Conservation (phyloP, 768 basidiomycete species). For the Lentinula boryana region DNA sequence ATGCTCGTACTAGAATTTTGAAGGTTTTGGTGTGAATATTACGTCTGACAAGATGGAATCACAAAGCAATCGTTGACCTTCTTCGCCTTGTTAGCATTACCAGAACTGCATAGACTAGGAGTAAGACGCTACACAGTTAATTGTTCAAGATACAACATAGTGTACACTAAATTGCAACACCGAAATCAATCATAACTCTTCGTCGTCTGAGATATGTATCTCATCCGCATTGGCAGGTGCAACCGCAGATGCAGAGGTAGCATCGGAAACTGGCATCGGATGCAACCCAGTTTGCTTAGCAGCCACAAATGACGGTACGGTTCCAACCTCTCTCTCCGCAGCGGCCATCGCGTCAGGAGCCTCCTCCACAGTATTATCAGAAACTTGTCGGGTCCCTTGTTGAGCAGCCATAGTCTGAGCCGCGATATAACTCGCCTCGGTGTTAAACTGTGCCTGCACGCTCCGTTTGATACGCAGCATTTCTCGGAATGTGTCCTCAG, state of each 20-base stretch:
- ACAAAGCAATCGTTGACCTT: too few relatives aligned
- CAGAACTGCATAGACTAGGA: too few relatives aligned
- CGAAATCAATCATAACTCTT: conserved; percentile 42
- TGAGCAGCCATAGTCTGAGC: conserved; percentile 80
- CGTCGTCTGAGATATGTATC: conserved; percentile 85
- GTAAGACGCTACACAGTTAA: too few relatives aligned
- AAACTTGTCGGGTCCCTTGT: conserved; percentile 44
- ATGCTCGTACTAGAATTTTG: too few relatives aligned
- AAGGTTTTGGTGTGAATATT: too few relatives aligned
- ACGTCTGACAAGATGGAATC: too few relatives aligned
- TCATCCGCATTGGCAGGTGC: conserved; percentile 63
- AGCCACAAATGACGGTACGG: conserved; percentile 67
- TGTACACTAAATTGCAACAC: conserved; percentile 11
- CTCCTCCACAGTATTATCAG: conserved; percentile 34
- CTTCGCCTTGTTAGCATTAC: too few relatives aligned
- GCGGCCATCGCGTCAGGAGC: conserved; percentile 82
- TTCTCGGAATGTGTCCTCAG: conserved; percentile 96
- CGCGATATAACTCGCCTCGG: conserved; percentile 88
- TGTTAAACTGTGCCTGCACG: conserved; percentile 98
- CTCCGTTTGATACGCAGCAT: conserved; percentile 96
- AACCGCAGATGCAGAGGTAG: conserved; percentile 20
- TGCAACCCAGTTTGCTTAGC: conserved; percentile 51
- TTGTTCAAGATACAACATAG: too few relatives aligned
- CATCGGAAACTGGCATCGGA: conserved; percentile 30
- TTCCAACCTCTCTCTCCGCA: conserved; percentile 59